Evolutionary conservation across 2,329 filamentous ascomycete species (phyloP).

Genomic region (Zymoseptoria brevis): DNA sequence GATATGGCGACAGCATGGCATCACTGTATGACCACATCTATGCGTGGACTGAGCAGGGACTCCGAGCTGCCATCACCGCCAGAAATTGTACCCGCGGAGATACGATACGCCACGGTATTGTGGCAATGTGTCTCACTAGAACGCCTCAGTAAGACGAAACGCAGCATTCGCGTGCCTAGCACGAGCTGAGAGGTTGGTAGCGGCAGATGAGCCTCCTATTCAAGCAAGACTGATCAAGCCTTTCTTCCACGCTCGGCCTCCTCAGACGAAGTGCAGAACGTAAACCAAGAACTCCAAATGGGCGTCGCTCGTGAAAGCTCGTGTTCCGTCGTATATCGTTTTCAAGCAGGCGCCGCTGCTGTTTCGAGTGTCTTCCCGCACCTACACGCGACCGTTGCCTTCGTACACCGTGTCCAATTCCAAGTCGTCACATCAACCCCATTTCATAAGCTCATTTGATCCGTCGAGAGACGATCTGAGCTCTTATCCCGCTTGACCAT

Average conservation of each 20-base stretch:
- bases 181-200: background rate
- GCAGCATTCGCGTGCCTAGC: background rate
- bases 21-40: background rate
- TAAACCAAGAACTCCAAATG: background rate
- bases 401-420: background rate
- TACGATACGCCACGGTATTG: background rate
- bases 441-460: constrained; percentile 63
- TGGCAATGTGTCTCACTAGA: background rate
- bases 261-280: background rate
- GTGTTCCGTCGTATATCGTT: background rate
- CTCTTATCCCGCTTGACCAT: constrained; percentile 66
- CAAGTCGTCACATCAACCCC: background rate
- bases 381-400: no score
- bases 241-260: background rate
- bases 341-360: background rate
- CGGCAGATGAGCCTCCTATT: background rate
- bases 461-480: constrained; percentile 65
- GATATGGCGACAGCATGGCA: background rate
- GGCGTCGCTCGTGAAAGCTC: no score
- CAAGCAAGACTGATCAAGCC: background rate
- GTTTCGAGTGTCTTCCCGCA: background rate
- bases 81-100: background rate
- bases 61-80: background rate
- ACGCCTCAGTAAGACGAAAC: background rate
- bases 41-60: background rate